Evolutionary conservation across 768 basidiomycete species (phyloP), one percentile per base, ranked within the genome.

Genomic region (Boletales sp.): DNA sequence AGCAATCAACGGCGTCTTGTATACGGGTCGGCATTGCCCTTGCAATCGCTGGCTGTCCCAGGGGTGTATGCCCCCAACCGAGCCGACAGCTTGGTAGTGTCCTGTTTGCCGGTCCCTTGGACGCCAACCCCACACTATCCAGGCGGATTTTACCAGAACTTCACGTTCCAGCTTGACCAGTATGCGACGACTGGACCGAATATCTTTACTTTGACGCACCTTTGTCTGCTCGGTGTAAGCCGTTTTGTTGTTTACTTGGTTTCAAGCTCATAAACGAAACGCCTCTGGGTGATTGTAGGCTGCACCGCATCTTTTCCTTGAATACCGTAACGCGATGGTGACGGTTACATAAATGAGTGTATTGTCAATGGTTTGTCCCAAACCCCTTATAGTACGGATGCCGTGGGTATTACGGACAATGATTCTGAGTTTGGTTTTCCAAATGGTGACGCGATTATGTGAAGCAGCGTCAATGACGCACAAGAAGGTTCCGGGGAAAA

Each of bases 11-110:
- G 2, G 50, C 36, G 12, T 43, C 43, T 12, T 59, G 57, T 40
- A 56, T 54, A 43, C 64, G 66, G 40, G 62, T 68, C 14, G 65
- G 66, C 34, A 68, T 67, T 15, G 66, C 66, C n/a, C 64, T 67
- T 10, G 56, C 61, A 4, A 53, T 67, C 4, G 34, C 17, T 18
- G 45, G 2, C 29, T 67, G 65, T 48, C 17, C 12, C 39, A 56
- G 58, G 8, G 61, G 57, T 0, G 46, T 44, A 7, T 66, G 65
- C 44, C 66, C 66, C 1, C 48, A 54, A 4, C 64, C 65, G 1
- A 15, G 46, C 1, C 14, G 56, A 0, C 41, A 45, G 35, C 57
- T 69, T 11, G 66, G 67, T 14, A 4, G 21, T 15, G 60, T 67
- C 12, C 61, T 67, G 3, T 67, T 69, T 7, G 61, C 65, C 5